Percentiles rank a stretch among this genome's conserved stretches.
phyloP scores from a whole-genome alignment of 768 basidiomycete genomes.

The Fibroporia radiculosa region DNA sequence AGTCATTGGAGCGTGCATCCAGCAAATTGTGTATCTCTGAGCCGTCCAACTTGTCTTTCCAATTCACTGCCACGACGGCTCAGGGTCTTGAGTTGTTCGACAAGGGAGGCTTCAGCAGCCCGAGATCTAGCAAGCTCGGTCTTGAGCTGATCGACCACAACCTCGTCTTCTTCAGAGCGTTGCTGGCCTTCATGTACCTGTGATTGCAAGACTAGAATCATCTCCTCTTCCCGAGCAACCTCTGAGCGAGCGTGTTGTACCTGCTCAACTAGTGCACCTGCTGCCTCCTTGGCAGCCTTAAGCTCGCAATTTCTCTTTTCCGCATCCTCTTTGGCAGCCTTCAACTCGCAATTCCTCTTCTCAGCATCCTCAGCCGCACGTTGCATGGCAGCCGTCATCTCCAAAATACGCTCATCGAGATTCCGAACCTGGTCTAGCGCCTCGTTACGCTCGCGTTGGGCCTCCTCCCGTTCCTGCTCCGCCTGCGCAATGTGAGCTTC shows the following conservation, averaged over 20 bases:
- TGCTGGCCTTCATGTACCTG: not conserved
- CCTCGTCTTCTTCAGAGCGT: not conserved
- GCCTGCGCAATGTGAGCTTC: not conserved
- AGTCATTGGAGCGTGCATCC: too few species aligned
- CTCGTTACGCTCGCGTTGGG: not conserved
- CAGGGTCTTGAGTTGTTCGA: not conserved
- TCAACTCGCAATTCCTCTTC: not conserved
- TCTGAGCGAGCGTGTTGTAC: not conserved
- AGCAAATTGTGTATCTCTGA: too few species aligned
- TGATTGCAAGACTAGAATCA: not conserved
- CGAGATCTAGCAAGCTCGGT: not conserved
- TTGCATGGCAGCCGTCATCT: not conserved
- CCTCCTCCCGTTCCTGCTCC: not conserved
- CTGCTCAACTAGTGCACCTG: not conserved
- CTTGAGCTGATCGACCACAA: not conserved
- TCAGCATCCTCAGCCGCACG: conserved; percentile 1
- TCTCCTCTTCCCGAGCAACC: not conserved
- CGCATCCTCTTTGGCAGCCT: not conserved
- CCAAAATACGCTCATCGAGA: not conserved
- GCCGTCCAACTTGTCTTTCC: too few species aligned
- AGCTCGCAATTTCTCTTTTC: not conserved
- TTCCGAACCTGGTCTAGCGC: not conserved
- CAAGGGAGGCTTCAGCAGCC: not conserved
- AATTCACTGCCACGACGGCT: too few species aligned
- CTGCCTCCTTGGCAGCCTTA: not conserved